Evolutionary conservation across 2,329 filamentous ascomycete species (phyloP).

Genomic region (Aspergillus sp.): DNA sequence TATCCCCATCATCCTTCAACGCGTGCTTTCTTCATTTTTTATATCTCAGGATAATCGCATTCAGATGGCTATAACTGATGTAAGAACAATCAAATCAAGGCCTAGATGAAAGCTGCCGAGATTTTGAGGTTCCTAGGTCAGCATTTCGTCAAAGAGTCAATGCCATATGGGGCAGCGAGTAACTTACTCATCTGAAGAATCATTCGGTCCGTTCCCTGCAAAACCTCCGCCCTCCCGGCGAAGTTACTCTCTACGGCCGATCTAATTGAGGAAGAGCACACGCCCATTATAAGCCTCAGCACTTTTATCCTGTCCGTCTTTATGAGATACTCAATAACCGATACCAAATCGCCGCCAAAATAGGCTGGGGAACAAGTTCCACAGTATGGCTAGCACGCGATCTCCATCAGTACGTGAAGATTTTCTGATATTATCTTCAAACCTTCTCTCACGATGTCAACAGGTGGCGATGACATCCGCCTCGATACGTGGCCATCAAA

Average conservation of each 20-base stretch:
- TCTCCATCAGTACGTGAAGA: constrained; percentile 19
- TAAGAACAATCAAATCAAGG: too few species aligned
- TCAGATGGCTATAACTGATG: too few species aligned
- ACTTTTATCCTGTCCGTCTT: constrained; percentile 16
- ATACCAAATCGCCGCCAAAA: constrained; percentile 39
- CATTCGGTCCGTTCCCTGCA: constrained; percentile 9
- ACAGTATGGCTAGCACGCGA: constrained; percentile 44
- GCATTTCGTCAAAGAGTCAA: too few species aligned
- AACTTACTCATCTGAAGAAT: too few species aligned
- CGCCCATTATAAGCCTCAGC: constrained; percentile 14
- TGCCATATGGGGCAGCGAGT: too few species aligned
- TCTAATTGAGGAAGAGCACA: constrained; percentile 14
- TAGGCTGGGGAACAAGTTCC: constrained; percentile 40
- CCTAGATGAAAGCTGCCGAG: too few species aligned
- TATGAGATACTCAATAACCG: constrained; percentile 26
- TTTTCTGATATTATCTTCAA: constrained; percentile 2
- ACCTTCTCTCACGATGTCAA: constrained; percentile 4
- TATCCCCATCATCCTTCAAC: too few species aligned
- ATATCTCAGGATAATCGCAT: too few species aligned
- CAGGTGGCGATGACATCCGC: constrained; percentile 25
- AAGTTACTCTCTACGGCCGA: constrained; percentile 9
- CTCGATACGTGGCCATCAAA: constrained; percentile 38
- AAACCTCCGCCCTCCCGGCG: constrained; percentile 1
- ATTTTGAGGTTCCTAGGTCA: too few species aligned
- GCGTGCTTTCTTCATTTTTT: too few species aligned